phyloP scores from a whole-genome alignment of 352 stramenopile species.

The Globisporangium yorkense region DNA sequence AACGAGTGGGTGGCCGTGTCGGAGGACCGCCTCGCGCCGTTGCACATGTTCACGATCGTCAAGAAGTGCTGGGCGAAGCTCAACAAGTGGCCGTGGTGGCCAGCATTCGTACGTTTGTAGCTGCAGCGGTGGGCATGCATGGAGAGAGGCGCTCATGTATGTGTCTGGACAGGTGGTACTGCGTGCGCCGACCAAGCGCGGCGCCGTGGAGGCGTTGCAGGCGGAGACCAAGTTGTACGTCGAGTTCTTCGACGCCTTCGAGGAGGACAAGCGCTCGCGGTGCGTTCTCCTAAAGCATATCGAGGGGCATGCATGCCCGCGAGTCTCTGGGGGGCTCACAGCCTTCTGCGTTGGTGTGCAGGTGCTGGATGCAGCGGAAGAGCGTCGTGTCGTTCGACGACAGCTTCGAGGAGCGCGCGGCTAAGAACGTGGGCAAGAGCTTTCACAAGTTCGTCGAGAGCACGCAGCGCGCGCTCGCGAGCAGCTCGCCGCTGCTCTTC shows the following conservation, averaged over 20 bases:
- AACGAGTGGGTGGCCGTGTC: conserved; percentile 66
- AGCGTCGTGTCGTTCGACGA: conserved; percentile 68
- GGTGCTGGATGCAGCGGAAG: conserved; percentile 83
- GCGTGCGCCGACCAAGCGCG: conserved; percentile 49
- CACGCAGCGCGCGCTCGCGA: conserved; percentile 67
- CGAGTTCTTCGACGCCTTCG: conserved; percentile 80
- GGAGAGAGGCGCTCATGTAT: background rate
- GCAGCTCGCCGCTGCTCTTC: conserved; percentile 63
- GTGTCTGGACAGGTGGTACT: conserved; percentile 42
- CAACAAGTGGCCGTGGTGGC: conserved; percentile 81
- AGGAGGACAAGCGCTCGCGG: conserved; percentile 62
- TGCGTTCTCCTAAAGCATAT: background rate
- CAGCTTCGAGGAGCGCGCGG: conserved; percentile 68
- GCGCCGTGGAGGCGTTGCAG: conserved; percentile 45
- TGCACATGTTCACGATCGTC: conserved; percentile 80
- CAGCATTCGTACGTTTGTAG: conserved; percentile 46
- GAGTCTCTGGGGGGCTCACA: too few species aligned
- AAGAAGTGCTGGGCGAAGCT: conserved; percentile 87
- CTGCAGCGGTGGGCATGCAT: too few species aligned
- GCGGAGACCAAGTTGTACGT: conserved; percentile 75
- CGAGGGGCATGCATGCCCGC: too few species aligned
- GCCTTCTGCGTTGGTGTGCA: background rate
- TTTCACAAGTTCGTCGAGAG: conserved; percentile 66
- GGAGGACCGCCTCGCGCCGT: conserved; percentile 54
- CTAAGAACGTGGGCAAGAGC: conserved; percentile 77